Evolutionary conservation across 208 protist species (phyloP).

Genomic region (Jaenimonas drosophilae): DNA sequence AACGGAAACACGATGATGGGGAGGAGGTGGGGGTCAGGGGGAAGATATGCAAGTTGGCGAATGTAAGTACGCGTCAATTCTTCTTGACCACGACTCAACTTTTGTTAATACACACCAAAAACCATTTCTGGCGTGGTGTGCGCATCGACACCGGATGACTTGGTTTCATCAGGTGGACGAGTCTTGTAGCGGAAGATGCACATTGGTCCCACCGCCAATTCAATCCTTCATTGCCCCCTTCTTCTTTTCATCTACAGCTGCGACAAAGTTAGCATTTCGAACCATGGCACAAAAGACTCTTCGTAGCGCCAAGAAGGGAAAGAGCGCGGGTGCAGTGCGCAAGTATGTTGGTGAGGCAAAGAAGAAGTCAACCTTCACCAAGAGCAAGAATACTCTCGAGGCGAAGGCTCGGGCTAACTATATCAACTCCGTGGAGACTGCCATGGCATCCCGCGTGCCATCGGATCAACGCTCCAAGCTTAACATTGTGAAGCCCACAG

Average conservation of each 20-base stretch:
- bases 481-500: constrained; percentile 50
- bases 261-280: neutral
- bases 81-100: too few relatives aligned
- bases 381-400: constrained; percentile 41
- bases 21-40: too few relatives aligned
- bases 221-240: neutral
- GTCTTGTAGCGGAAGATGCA: too few relatives aligned
- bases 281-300: constrained; percentile 71
- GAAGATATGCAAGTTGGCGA: too few relatives aligned
- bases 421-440: constrained; percentile 66
- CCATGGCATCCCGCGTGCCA: constrained; percentile 80
- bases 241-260: constrained; percentile 2
- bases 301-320: constrained; percentile 49
- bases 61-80: too few relatives aligned
- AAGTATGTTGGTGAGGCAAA: constrained; percentile 80
- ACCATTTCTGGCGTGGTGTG: too few relatives aligned
- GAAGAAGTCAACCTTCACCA: constrained; percentile 67
- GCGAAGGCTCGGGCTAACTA: constrained; percentile 69
- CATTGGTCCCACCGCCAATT: constrained; percentile 1
- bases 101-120: too few relatives aligned
- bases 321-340: constrained; percentile 72
- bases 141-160: too few relatives aligned
- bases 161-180: too few relatives aligned
- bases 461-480: constrained; percentile 86
- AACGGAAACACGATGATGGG: too few relatives aligned